Base-by-base conservation (phyloP, 306 rosid genomes). In the Neltuma alba region DNA sequence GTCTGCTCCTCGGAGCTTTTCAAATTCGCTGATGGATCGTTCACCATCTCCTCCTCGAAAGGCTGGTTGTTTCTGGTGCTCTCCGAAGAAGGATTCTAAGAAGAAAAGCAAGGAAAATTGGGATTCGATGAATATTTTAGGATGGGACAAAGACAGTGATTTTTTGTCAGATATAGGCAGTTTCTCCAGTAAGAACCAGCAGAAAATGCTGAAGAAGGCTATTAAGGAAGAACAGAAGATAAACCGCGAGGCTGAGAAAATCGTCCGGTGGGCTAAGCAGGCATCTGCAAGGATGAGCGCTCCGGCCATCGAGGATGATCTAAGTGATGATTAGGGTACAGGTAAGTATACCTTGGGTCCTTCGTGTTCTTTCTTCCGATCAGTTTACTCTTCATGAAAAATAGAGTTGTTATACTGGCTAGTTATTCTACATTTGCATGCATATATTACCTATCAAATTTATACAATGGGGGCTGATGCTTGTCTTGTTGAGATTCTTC, bases 161-260 rank as follows among this genome's bases (percentile, higher is more conserved):
- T 64, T 88, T 4, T 80, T 89, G 27, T 80, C 90, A 0, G 97
- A 80, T 73, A 68, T 86, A 77, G 86, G 90, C 16, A 85, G 88
- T 47, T 94, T 94, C 79, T 87, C 97, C 14, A 85, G 76, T 18
- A 91, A 89, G 73, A 74, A 87, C 52, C 97, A 89, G 79, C 70
- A 86, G 61, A 91, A 85, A 77, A 79, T 87, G 4, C 87, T 94
- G 37, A 93, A 87, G 69, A 91, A 86, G 71, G 97, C 97, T 3
- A 64, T 90, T 91, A 88, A 85, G 75, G 97, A 92, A 76, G 91
- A 94, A 79, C 83, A 86, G 79, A 94, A 87, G 87, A 82, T 94
- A 40, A 85, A 67, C 77, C 87, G 86, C 18, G 99, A 94, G 89
- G 97, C 95, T 45, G 89, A 89, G 79, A 89, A 91, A 79, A 91